Evolutionary conservation across 2,329 filamentous ascomycete species (phyloP).

Genomic region (Mariannaea sp.): DNA sequence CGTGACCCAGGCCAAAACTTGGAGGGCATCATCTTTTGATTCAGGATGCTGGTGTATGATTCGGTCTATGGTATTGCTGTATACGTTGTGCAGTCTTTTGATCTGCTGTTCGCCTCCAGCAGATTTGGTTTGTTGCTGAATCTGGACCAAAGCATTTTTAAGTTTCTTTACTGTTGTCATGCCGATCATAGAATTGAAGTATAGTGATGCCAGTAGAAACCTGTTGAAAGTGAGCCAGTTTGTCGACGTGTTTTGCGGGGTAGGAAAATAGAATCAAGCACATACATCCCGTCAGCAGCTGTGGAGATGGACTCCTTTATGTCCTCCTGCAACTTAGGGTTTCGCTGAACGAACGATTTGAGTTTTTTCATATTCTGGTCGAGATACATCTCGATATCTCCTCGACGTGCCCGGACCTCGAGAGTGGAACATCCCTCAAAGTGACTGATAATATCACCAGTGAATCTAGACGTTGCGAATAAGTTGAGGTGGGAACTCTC

Average conservation of each 20-base stretch:
- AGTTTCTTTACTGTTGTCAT: not conserved
- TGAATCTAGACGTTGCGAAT: constrained; percentile 3
- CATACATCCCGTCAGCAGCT: constrained; percentile 10
- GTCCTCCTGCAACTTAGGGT: constrained; percentile 5
- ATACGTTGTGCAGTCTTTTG: not conserved
- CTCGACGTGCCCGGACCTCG: constrained; percentile 3
- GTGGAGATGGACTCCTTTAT: constrained; percentile 7
- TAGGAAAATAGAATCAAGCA: not conserved
- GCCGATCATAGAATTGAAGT: constrained; percentile 1
- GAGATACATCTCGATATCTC: constrained; percentile 3
- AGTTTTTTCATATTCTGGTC: constrained; percentile 7
- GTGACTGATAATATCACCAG: not conserved
- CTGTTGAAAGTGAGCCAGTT: not conserved
- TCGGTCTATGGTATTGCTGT: constrained; percentile 1
- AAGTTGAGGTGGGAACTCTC: not conserved
- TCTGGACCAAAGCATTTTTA: constrained; percentile 1
- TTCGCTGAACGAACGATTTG: constrained; percentile 3
- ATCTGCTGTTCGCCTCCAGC: not conserved
- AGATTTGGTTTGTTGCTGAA: not conserved
- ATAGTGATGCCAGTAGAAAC: constrained; percentile 6
- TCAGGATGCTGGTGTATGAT: not conserved
- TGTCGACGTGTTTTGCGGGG: not conserved
- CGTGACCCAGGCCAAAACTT: constrained; percentile 4
- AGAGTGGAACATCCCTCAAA: not conserved
- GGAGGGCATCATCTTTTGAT: not conserved